phyloP scores from a whole-genome alignment of 2,329 filamentous ascomycete species.

The Xylaria sp. region DNA sequence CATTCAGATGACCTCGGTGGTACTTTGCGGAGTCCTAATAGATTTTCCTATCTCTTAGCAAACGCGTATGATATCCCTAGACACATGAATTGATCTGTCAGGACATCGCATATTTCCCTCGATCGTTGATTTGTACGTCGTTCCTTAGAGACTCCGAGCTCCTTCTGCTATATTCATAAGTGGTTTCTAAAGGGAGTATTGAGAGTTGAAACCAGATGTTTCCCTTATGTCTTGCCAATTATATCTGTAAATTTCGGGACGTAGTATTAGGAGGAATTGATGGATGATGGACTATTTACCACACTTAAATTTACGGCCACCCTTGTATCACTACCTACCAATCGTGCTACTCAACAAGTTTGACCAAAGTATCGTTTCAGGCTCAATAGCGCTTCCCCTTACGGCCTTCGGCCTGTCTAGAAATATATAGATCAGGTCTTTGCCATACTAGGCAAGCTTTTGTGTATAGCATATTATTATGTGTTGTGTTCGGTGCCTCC shows the following conservation, averaged over 20 bases:
- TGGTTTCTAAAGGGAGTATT: background rate
- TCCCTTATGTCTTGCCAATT: too few species aligned
- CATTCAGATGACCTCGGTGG: conserved; percentile 29
- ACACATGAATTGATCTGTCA: conserved; percentile 17
- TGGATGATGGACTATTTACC: background rate
- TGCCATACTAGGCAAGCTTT: background rate
- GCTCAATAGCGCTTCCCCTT: background rate
- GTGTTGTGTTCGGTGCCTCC: background rate
- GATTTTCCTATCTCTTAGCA: conserved; percentile 29
- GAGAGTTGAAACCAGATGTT: too few species aligned
- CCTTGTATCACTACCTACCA: too few species aligned
- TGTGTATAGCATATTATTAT: background rate
- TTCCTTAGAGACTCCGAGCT: background rate
- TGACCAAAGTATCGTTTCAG: background rate
- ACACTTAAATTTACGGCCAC: background rate
- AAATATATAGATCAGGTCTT: background rate
- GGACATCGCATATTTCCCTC: background rate
- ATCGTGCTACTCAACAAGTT: background rate
- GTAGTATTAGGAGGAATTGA: background rate
- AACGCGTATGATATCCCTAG: conserved; percentile 34
- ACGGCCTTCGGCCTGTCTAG: background rate
- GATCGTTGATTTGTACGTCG: background rate
- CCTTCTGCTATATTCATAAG: background rate
- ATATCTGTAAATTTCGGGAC: background rate
- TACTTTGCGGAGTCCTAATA: conserved; percentile 31